Base-by-base conservation (phyloP, 768 basidiomycete genomes). In the Xanthoconium purpureum region DNA sequence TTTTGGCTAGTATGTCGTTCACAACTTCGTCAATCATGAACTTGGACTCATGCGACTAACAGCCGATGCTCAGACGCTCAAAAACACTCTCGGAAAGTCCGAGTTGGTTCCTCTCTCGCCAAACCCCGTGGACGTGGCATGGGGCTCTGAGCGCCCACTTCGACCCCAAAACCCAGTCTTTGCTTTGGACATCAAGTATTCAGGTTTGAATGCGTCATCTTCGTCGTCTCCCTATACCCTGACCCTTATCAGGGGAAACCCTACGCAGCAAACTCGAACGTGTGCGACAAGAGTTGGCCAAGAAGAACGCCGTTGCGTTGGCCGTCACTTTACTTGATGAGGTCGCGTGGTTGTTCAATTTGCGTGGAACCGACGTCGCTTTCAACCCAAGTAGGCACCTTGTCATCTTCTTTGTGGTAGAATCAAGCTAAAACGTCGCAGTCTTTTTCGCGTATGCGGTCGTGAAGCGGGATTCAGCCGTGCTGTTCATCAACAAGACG, bases 391-490 rank as follows among this genome's bases (percentile, higher is more conserved):
- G 84, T 79, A 59, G 33, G 62, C 37, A 35, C 37, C 33, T 44
- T 11, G 10, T 17, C 2, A 6, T 36, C n/a, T 40, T 30, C 6
- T 32, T 29, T 3, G 33, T 5, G 3, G 37, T 36, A 45, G 20
- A n/a, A 24, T 20, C 14, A 8, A 7, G 2, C 58, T 58, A 44
- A 58, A 17, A 5, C 9, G 7, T 11, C 39, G 15, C 64, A 88
- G 92, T 97, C 17, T 96, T 97, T 78, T 98, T 97, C 66, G 84
- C 92, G 0, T 97, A 95, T 68, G 90, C 94, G 3, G 79, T 94
- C 33, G 76, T 98, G 37, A 88, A 84, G 78, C 58, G 73, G 49
- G 56, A 77, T 76, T 50, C 61, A 5, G 84, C 84, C 10, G 73
- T 78, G 6, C 74, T 98, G 3, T 98, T 94, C 72, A 74, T 93